Conservation (phyloP, 306 rosid species). For the Rosa persica region DNA sequence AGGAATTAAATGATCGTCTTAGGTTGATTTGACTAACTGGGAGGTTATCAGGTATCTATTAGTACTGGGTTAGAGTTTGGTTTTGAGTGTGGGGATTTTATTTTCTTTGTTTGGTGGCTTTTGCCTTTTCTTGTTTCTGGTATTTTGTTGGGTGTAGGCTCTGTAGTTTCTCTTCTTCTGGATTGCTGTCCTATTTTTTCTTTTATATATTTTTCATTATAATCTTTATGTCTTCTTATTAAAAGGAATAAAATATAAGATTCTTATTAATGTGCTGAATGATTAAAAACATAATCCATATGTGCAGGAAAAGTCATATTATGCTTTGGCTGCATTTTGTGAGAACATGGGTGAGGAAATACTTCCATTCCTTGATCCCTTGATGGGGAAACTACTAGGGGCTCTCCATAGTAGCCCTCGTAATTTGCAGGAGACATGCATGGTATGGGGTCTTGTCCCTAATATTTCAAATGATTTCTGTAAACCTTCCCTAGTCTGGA, state of each 20-base stretch:
- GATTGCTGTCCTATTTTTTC: neutral
- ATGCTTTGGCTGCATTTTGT: conserved; percentile 98
- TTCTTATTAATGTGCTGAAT: conserved; percentile 9
- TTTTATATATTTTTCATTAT: neutral
- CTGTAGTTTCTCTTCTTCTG: neutral
- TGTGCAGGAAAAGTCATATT: conserved; percentile 93
- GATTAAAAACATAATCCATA: conserved; percentile 21
- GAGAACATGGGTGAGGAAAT: conserved; percentile 99
- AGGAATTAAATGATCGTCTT: conserved; percentile 18
- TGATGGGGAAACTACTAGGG: conserved; percentile 81
- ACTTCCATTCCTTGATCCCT: conserved; percentile 89
- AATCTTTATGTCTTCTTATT: neutral
- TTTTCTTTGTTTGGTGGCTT: neutral
- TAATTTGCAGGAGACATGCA: conserved; percentile 96
- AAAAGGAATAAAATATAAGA: neutral
- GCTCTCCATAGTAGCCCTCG: conserved; percentile 85
- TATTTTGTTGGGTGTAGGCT: neutral
- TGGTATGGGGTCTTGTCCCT: conserved; percentile 55
- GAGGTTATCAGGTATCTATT: neutral
- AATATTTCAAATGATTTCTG: conserved; percentile 15
- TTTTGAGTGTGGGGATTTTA: neutral
- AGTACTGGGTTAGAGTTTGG: neutral
- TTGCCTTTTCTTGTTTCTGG: neutral
- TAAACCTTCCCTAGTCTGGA: conserved; percentile 16
- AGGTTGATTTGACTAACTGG: neutral